Conservation (phyloP, 2,329 filamentous ascomycete species). For the Aspergillus carbonarius region DNA sequence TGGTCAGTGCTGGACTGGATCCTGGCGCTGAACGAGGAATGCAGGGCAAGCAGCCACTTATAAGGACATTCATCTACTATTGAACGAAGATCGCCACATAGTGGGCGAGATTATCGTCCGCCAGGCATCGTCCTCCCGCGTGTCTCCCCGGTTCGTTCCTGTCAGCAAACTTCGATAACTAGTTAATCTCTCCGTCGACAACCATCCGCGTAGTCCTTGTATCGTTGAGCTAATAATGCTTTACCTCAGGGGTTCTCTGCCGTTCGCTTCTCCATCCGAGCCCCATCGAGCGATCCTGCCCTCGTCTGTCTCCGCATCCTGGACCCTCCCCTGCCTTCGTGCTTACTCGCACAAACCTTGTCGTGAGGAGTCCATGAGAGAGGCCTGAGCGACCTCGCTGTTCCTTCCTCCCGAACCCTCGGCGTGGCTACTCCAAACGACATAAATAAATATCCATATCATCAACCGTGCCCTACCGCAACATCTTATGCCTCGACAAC, state of each 20-base stretch:
- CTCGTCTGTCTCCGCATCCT: neutral
- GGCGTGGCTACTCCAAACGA: neutral
- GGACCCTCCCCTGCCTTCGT: neutral
- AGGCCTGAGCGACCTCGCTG: neutral
- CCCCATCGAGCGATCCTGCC: neutral
- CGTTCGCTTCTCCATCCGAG: neutral
- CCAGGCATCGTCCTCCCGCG: neutral
- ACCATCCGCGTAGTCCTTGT: neutral
- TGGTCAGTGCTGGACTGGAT: neutral
- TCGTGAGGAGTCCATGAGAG: neutral
- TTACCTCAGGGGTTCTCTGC: neutral
- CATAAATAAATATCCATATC: neutral
- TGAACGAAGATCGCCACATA: neutral
- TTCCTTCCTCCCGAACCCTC: neutral
- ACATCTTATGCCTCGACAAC: neutral
- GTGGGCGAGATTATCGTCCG: neutral
- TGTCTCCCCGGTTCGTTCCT: neutral
- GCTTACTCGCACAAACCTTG: neutral
- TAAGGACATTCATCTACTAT: neutral
- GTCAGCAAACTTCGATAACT: neutral
- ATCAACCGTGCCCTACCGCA: neutral
- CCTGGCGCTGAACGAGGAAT: neutral
- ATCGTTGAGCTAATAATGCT: neutral
- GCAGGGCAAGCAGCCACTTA: neutral
- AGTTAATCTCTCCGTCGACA: neutral